phyloP scores from a whole-genome alignment of 371 early-diverging fungal species.

The Chytridium lagenaria region DNA sequence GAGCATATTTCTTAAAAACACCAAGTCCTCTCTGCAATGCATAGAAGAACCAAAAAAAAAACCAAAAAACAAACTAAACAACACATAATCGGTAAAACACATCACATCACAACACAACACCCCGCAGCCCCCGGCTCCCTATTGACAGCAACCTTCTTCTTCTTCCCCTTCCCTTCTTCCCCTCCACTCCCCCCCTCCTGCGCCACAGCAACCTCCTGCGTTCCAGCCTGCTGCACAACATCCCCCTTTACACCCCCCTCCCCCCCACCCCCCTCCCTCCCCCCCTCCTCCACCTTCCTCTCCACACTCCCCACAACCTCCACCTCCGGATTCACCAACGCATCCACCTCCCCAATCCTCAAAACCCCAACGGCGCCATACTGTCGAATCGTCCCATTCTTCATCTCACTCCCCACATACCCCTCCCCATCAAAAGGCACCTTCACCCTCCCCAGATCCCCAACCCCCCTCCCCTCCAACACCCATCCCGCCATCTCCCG shows the following conservation, averaged over 20 bases:
- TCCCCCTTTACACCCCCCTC: neutral
- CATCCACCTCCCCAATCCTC: conserved; percentile 22
- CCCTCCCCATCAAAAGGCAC: conserved; percentile 9
- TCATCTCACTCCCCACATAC: conserved; percentile 7
- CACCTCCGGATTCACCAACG: neutral
- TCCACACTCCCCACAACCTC: neutral
- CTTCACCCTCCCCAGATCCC: neutral
- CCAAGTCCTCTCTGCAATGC: too few relatives aligned
- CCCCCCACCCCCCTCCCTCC: too few relatives aligned
- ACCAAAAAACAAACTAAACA: too few relatives aligned
- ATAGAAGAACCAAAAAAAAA: too few relatives aligned
- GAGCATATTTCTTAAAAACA: too few relatives aligned
- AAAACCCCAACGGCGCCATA: conserved; percentile 13
- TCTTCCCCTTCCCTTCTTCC: neutral
- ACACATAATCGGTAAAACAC: too few relatives aligned
- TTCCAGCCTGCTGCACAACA: neutral
- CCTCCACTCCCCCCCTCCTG: neutral
- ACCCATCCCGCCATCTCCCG: neutral
- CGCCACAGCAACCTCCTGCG: neutral
- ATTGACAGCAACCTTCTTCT: neutral
- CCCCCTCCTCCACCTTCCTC: neutral
- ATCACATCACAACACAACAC: conserved; percentile 11
- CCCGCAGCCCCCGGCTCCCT: conserved; percentile 14
- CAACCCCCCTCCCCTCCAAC: neutral
- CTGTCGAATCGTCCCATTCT: conserved; percentile 2